Percentiles rank a stretch among this genome's conserved stretches.
Evolutionary conservation across 164 flowering plant genomes (phyloP).

Genomic region (Santalum album): DNA sequence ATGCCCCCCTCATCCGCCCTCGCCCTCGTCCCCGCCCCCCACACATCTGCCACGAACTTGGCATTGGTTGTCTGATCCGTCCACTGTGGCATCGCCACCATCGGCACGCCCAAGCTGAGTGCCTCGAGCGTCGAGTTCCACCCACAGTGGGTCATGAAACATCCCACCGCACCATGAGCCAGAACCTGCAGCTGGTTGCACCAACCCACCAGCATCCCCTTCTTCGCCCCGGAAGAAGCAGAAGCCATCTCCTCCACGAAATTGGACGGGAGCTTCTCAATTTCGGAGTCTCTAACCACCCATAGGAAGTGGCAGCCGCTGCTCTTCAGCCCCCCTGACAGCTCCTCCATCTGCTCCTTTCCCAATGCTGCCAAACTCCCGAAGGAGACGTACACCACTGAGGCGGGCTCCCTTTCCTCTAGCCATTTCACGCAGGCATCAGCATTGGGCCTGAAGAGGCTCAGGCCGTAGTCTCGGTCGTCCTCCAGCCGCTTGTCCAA

Average conservation of each 20-base stretch:
- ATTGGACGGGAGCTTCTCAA: slow-evolving; percentile 26
- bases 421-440: slow-evolving; percentile 28
- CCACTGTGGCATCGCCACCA: slow-evolving; percentile 45
- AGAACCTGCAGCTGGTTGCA: slow-evolving; percentile 34
- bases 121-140: slow-evolving; percentile 55
- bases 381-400: slow-evolving; percentile 35
- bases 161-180: slow-evolving; percentile 35
- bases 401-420: slow-evolving; percentile 12
- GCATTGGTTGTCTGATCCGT: slow-evolving; percentile 45
- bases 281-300: slow-evolving; percentile 36
- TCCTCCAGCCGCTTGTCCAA: slow-evolving; percentile 20
- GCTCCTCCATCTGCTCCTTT: slow-evolving; percentile 25
- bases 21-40: slow-evolving; percentile 37
- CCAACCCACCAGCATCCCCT: slow-evolving; percentile 42
- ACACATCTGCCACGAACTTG: slow-evolving; percentile 37
- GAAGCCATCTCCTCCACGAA: slow-evolving; percentile 17
- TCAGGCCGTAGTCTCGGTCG: slow-evolving; percentile 23
- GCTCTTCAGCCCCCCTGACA: slow-evolving; percentile 16
- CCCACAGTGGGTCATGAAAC: slow-evolving; percentile 52
- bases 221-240: slow-evolving; percentile 1
- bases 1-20: slow-evolving; percentile 29
- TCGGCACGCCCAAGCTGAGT: slow-evolving; percentile 46
- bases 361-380: slow-evolving; percentile 25
- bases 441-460: slow-evolving; percentile 15
- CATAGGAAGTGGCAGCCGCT: slow-evolving; percentile 22